Percentiles rank a stretch among this genome's conserved stretches.
Conservation (phyloP, 2,329 filamentous ascomycete species). For the Fusarium tjaetaba region DNA sequence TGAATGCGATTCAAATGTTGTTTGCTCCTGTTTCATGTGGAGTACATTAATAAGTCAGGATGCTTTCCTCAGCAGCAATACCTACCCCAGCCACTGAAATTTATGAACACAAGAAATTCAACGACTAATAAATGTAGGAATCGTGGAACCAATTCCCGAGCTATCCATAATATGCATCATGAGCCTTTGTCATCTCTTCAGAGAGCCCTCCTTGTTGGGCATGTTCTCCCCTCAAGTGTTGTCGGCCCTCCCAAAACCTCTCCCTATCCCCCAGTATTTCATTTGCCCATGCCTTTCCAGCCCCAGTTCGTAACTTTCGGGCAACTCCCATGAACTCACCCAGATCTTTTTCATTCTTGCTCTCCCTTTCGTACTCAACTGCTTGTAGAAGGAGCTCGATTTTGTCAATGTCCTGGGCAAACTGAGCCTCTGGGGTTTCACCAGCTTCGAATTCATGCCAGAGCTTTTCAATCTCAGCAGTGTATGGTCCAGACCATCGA, state of each 20-base stretch:
- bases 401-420: conserved; percentile 97
- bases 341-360: conserved; percentile 74
- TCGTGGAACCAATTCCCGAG: not conserved
- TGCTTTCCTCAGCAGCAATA: not conserved
- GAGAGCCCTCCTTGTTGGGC: conserved; percentile 53
- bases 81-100: not conserved
- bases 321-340: conserved; percentile 87
- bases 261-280: conserved; percentile 80
- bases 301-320: conserved; percentile 74
- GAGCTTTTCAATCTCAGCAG: conserved; percentile 75
- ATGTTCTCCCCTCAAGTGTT: conserved; percentile 57
- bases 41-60: not conserved
- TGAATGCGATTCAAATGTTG: not conserved
- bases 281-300: conserved; percentile 82
- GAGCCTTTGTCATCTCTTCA: conserved; percentile 36
- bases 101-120: too few species aligned
- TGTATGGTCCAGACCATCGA: conserved; percentile 73
- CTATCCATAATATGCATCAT: conserved; percentile 35
- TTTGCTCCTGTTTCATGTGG: not conserved
- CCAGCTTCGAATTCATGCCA: conserved; percentile 97
- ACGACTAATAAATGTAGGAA: not conserved
- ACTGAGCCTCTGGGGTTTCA: conserved; percentile 82
- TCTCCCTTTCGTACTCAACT: conserved; percentile 89
- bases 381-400: conserved; percentile 95
- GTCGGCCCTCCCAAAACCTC: conserved; percentile 71